Base-by-base conservation (phyloP, 441 rosid genomes). In the Flueggea neowawraea region DNA sequence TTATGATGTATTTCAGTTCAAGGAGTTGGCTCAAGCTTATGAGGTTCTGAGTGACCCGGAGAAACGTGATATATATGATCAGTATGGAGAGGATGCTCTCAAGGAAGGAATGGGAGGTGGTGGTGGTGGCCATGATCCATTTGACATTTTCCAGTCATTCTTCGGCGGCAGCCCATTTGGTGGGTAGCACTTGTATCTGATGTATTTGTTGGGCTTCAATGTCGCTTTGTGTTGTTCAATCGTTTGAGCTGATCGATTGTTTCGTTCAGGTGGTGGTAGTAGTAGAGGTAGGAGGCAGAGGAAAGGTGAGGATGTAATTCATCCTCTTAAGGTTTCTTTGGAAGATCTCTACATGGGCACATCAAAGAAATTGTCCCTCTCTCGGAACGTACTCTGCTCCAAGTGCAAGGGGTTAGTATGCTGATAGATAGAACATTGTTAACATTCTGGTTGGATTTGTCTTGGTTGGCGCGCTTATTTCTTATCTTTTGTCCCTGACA, bases 1-100 rank as follows among this genome's bases (percentile, higher is more conserved):
- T 52, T 54, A 8, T 47, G 9, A 11, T 63, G 11, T 52, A 5
- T 33, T 68, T 49, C 83, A 90, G 96, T 93, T 93, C 59, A 93
- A 93, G 55, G 98, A 90, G 80, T 67, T 93, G 72, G 96, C 96
- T n/a, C 96, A 93, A 75, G 98, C 98, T 31, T 93, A 93, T 69
- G 98, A 93, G 74, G 97, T 88, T 50, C 67, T 88, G 39, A 93
- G 87, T 56, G 96, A 93, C 68, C 96, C 95, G 0, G 97, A 93
- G 77, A 93, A 93, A 60, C 91, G 98, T 43, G 91, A 88, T 66
- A 83, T 93, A 52, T 93, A 93, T 71, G 97, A 93, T 70, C 93
- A 88, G 59, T 93, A 85, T 55, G 98, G 98, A 0, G 98, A 93
- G 82, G 98, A 90, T 77, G 98, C 95, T 5, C 98, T 93, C 58